phyloP scores from a whole-genome alignment of 1,284 basidiomycete species.

The Amylostereum areolatum region DNA sequence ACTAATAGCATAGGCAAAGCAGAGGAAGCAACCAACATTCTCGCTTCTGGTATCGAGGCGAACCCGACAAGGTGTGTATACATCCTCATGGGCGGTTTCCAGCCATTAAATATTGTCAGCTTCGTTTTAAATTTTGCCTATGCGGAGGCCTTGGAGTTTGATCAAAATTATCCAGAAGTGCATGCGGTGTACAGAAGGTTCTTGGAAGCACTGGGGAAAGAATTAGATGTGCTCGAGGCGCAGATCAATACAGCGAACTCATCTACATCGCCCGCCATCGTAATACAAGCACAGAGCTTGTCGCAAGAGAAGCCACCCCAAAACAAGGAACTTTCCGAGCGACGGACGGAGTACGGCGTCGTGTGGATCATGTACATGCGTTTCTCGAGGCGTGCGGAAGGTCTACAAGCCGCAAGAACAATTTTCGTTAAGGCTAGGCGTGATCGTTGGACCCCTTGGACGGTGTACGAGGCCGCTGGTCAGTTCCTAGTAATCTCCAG shows the following conservation, averaged over 20 bases:
- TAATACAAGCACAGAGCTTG: conserved; percentile 25
- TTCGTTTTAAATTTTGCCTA: conserved; percentile 88
- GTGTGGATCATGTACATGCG: conserved; percentile 90
- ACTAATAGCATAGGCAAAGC: conserved; percentile 66
- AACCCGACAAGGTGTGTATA: conserved; percentile 69
- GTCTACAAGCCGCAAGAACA: conserved; percentile 70
- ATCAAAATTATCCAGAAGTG: conserved; percentile 64
- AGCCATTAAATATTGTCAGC: conserved; percentile 43
- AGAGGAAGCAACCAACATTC: conserved; percentile 78
- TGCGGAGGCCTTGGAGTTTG: conserved; percentile 77
- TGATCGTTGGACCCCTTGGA: conserved; percentile 85
- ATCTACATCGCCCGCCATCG: conserved; percentile 26
- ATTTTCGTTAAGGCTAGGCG: conserved; percentile 85
- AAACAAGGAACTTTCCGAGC: conserved; percentile 51
- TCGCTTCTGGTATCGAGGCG: conserved; percentile 84
- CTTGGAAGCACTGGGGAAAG: conserved; percentile 60
- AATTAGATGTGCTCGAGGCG: conserved; percentile 73
- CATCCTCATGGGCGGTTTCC: not conserved
- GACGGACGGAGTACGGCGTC: conserved; percentile 61
- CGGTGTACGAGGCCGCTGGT: conserved; percentile 92
- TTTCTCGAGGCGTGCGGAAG: conserved; percentile 83
- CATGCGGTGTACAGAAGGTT: conserved; percentile 70
- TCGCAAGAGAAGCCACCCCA: conserved; percentile 42
- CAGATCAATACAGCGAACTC: conserved; percentile 34
- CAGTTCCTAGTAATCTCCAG: too few relatives aligned